phyloP scores from a whole-genome alignment of 352 stramenopile genomes.

The Globisporangium sylvaticum region DNA sequence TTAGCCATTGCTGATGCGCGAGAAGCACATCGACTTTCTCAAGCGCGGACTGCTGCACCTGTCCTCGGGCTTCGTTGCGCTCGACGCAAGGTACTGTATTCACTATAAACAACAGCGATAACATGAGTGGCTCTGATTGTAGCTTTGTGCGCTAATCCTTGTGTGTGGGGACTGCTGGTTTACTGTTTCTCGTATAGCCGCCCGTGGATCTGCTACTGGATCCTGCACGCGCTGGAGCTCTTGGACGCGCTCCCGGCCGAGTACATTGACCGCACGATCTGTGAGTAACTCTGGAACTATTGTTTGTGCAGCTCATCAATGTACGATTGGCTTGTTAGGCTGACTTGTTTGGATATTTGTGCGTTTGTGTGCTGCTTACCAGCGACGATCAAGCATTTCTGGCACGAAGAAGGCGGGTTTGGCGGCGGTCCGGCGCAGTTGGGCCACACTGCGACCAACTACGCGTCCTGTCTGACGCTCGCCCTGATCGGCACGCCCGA shows the following conservation, averaged over 20 bases:
- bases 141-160: not conserved
- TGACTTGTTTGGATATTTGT: too few species aligned
- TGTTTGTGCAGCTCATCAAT: not conserved
- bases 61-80: conserved; percentile 76
- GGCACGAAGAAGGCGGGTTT: conserved; percentile 88
- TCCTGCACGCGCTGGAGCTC: conserved; percentile 93
- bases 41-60: conserved; percentile 64
- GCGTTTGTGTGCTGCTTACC: too few species aligned
- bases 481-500: conserved; percentile 88
- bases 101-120: not conserved
- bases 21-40: conserved; percentile 84
- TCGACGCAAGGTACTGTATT: conserved; percentile 82
- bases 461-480: conserved; percentile 93
- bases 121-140: too few species aligned
- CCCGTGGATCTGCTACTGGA: conserved; percentile 98
- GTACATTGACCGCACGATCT: conserved; percentile 32
- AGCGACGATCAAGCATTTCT: conserved; percentile 62
- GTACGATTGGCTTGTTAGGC: not conserved
- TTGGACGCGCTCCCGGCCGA: conserved; percentile 74
- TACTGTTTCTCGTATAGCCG: conserved; percentile 47
- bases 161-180: not conserved
- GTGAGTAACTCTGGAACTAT: conserved; percentile 16
- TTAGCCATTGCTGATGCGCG: conserved; percentile 71
- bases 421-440: conserved; percentile 91
- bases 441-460: conserved; percentile 90